These are phyloP conservation scores for Hagleromyces aurorensis DNA, from an alignment of 805 yeast species.

Conservation along the genomic window DNA sequence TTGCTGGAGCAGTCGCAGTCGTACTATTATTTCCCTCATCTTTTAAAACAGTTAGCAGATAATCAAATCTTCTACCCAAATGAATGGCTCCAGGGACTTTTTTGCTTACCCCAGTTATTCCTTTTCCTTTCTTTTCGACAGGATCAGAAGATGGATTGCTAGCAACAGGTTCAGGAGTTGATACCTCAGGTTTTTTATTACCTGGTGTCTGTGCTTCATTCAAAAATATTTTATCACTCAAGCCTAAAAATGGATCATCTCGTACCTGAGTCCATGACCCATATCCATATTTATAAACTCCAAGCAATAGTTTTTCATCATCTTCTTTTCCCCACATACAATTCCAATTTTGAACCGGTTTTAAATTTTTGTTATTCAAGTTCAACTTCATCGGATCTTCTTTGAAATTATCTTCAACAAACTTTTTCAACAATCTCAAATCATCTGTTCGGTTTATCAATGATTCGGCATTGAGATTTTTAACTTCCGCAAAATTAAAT, in stretches of 20 bases:
- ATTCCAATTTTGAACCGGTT: slow-evolving; percentile 84
- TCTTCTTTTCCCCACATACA: slow-evolving; percentile 79
- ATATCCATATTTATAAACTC: slow-evolving; percentile 87
- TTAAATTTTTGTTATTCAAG: slow-evolving; percentile 49
- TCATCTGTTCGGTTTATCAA: slow-evolving; percentile 80
- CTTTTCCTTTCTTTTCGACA: slow-evolving; percentile 23
- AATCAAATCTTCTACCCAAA: slow-evolving; percentile 84
- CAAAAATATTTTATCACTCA: slow-evolving; percentile 77
- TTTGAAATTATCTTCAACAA: slow-evolving; percentile 41
- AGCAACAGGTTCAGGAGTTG: slow-evolving; percentile 1
- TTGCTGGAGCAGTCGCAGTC: slow-evolving; percentile 12
- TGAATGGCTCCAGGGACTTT: slow-evolving; percentile 90
- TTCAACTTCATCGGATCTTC: slow-evolving; percentile 55
- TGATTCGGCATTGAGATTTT: slow-evolving; percentile 84
- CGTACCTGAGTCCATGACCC: slow-evolving; percentile 93
- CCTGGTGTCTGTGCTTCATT: slow-evolving; percentile 33
- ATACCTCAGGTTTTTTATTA: slow-evolving; percentile 4
- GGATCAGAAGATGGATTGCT: slow-evolving; percentile 1
- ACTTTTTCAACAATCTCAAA: slow-evolving; percentile 53
- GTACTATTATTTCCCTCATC: slow-evolving; percentile 40
- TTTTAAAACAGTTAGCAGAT: slow-evolving; percentile 60
- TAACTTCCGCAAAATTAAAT: slow-evolving; percentile 82
- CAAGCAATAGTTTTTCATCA: slow-evolving; percentile 80
- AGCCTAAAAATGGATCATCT: slow-evolving; percentile 87
- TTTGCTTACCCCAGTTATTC: slow-evolving; percentile 35